phyloP scores from a whole-genome alignment of 2,329 filamentous ascomycete species.

The Nectriaceae sp. region DNA sequence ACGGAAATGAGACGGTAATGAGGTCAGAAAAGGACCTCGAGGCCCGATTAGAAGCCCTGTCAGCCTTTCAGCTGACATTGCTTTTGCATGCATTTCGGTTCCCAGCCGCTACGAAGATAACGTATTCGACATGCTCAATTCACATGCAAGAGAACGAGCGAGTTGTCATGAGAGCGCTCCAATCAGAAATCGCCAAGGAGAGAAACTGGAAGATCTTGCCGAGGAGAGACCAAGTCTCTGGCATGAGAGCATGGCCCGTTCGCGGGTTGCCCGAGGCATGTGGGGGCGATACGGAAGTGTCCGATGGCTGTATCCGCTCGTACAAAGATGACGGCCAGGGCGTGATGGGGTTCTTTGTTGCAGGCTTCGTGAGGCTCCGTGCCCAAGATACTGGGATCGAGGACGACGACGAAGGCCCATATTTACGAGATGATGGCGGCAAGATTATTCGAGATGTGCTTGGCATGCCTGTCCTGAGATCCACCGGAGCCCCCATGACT shows the following conservation, averaged over 20 bases:
- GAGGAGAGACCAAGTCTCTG: conserved; percentile 72
- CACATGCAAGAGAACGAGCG: conserved; percentile 86
- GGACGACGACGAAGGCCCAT: conserved; percentile 45
- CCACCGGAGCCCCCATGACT: conserved; percentile 34
- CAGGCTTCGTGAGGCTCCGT: conserved; percentile 65
- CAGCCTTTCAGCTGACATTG: conserved; percentile 79
- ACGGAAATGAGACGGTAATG: conserved; percentile 56
- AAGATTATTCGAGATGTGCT: conserved; percentile 47
- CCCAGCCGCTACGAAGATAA: conserved; percentile 71
- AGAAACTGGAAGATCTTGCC: conserved; percentile 77
- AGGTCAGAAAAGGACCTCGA: conserved; percentile 58
- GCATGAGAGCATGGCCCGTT: conserved; percentile 75
- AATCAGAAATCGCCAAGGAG: conserved; percentile 63
- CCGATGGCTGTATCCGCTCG: conserved; percentile 79
- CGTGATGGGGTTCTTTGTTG: conserved; percentile 95
- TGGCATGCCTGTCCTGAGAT: conserved; percentile 40
- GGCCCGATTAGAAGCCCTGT: conserved; percentile 70
- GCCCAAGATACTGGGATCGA: conserved; percentile 16
- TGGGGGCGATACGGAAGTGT: conserved; percentile 52
- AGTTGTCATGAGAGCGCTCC: conserved; percentile 74
- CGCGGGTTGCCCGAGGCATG: conserved; percentile 57
- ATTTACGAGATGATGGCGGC: conserved; percentile 57
- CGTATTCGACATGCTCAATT: conserved; percentile 92
- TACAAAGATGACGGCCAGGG: conserved; percentile 79
- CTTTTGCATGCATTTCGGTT: conserved; percentile 85